phyloP scores from a whole-genome alignment of 1,284 basidiomycete species.

The Spongispora temasekensis region DNA sequence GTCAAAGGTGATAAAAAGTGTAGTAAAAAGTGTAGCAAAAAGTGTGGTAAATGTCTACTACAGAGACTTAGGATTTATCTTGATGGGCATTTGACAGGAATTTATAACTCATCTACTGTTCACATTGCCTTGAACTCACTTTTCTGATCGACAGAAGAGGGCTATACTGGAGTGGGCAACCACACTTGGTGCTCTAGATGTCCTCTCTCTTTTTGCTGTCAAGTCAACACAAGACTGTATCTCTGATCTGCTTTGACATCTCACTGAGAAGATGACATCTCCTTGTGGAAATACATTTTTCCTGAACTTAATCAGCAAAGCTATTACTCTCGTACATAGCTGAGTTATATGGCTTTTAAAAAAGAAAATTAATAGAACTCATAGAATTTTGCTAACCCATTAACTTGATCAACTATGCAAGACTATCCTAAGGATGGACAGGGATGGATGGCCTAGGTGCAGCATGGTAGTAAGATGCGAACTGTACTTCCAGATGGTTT shows the following conservation, averaged over 20 bases:
- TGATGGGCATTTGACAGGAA: constrained; percentile 5
- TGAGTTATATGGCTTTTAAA: neutral
- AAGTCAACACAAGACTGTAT: constrained; percentile 34
- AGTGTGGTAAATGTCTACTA: too few relatives aligned
- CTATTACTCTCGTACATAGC: constrained; percentile 10
- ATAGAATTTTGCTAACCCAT: constrained; percentile 32
- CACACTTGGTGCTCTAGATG: constrained; percentile 22
- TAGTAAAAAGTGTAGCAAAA: too few relatives aligned
- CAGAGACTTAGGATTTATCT: too few relatives aligned
- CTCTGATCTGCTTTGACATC: constrained; percentile 12
- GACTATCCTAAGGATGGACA: constrained; percentile 30
- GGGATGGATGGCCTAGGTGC: constrained; percentile 24
- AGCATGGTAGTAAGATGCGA: constrained; percentile 28
- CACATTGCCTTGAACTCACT: neutral
- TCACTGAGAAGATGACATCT: constrained; percentile 1
- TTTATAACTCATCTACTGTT: constrained; percentile 6
- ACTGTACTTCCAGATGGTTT: constrained; percentile 18
- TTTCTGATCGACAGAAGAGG: neutral
- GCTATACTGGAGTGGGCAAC: constrained; percentile 29
- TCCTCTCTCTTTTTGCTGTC: constrained; percentile 22
- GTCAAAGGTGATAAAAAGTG: too few relatives aligned
- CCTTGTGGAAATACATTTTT: constrained; percentile 8
- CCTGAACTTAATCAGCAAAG: constrained; percentile 9
- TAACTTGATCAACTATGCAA: constrained; percentile 23
- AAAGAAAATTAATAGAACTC: neutral